Evolutionary conservation across 495 filamentous ascomycete species (phyloP).

Genomic region (Penicillium herquei): DNA sequence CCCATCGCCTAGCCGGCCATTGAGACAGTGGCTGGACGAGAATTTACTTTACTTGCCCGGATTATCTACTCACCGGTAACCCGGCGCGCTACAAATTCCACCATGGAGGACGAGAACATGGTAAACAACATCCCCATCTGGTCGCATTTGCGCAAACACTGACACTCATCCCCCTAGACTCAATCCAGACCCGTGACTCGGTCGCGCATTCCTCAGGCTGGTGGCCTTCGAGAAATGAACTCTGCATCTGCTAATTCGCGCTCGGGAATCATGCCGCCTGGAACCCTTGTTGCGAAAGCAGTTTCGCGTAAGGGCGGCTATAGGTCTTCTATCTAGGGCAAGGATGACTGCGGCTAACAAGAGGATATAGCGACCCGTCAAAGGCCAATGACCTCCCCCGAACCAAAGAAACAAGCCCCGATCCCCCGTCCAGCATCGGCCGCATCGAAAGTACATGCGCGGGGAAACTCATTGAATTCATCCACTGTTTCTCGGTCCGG

Average conservation of each 20-base stretch:
- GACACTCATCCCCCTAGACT: slow-evolving; percentile 11
- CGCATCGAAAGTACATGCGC: slow-evolving; percentile 37
- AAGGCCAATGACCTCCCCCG: slow-evolving; percentile 49
- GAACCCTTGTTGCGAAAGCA: slow-evolving; percentile 39
- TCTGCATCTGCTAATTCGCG: slow-evolving; percentile 70
- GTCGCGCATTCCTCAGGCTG: slow-evolving; percentile 35
- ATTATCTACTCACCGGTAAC: slow-evolving; percentile 28
- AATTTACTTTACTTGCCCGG: slow-evolving; percentile 22
- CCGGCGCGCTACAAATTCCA: slow-evolving; percentile 24
- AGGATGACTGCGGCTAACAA: background rate
- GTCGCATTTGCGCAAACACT: slow-evolving; percentile 9
- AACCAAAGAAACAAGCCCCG: slow-evolving; percentile 36
- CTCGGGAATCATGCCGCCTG: slow-evolving; percentile 50
- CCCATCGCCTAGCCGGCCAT: background rate
- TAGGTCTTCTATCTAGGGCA: too few relatives aligned
- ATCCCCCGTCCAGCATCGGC: slow-evolving; percentile 30
- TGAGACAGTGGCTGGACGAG: slow-evolving; percentile 27
- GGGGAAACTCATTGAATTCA: slow-evolving; percentile 44
- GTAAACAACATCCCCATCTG: slow-evolving; percentile 21
- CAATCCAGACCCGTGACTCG: slow-evolving; percentile 30
- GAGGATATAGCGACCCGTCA: slow-evolving; percentile 48
- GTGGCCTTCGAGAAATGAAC: slow-evolving; percentile 55
- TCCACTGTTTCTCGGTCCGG: slow-evolving; percentile 42
- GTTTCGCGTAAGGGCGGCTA: slow-evolving; percentile 31
- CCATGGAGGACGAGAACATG: slow-evolving; percentile 41